Conservation (phyloP, 192 early-diverging fungal genomes). For the Dispira simplex region DNA sequence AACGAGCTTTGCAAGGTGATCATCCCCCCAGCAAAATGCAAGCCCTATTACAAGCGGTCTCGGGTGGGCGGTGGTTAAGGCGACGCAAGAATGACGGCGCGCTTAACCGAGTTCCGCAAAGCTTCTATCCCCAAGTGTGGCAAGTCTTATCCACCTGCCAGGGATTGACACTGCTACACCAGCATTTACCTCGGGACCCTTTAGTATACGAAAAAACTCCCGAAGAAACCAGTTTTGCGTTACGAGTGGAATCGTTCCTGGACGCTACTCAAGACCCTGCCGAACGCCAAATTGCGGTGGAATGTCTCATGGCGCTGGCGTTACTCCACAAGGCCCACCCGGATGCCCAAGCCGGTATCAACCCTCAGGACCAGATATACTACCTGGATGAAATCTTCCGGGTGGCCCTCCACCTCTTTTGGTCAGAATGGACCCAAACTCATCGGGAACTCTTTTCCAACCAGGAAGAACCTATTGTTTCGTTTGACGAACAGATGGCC, state of each 20-base stretch:
- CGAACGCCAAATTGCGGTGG: conserved; percentile 60
- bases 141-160: conserved; percentile 39
- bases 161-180: conserved; percentile 42
- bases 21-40: background rate
- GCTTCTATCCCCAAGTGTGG: conserved; percentile 71
- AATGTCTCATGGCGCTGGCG: conserved; percentile 51
- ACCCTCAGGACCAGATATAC: conserved; percentile 21
- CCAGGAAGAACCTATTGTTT: conserved; percentile 17
- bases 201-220: conserved; percentile 69
- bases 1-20: background rate
- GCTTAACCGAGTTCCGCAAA: conserved; percentile 57
- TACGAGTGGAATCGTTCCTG: conserved; percentile 59
- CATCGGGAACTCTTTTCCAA: conserved; percentile 11
- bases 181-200: conserved; percentile 51
- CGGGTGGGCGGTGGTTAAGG: conserved; percentile 47
- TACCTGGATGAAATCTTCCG: conserved; percentile 45
- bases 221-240: conserved; percentile 74
- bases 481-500: conserved; percentile 42
- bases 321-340: conserved; percentile 49
- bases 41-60: conserved; percentile 13
- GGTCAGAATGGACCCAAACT: conserved; percentile 48
- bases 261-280: conserved; percentile 61
- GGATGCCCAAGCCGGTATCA: conserved; percentile 21
- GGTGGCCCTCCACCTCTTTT: conserved; percentile 49
- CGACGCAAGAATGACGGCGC: conserved; percentile 75